Percentiles rank a stretch among this genome's conserved stretches.
phyloP scores from a whole-genome alignment of 257 asterid species.

The Solanum clarkiae region DNA sequence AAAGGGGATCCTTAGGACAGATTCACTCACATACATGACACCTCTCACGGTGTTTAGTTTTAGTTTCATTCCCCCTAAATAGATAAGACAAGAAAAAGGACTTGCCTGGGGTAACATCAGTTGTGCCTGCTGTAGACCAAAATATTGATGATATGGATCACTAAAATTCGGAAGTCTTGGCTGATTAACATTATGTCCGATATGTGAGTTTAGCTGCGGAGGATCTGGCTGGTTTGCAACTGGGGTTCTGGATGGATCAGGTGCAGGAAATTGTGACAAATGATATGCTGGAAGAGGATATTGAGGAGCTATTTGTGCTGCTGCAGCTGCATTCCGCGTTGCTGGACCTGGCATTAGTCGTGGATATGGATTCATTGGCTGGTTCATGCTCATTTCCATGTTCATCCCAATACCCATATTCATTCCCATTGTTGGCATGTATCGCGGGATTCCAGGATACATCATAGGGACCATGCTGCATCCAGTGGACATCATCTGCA shows the following conservation, averaged over 20 bases:
- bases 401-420: conserved; percentile 23
- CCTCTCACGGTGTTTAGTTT: background rate
- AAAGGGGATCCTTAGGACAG: background rate
- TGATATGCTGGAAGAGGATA: conserved; percentile 46
- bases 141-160: conserved; percentile 18
- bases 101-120: conserved; percentile 17
- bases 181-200: conserved; percentile 5
- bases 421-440: conserved; percentile 17
- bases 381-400: conserved; percentile 51
- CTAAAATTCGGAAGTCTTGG: conserved; percentile 3
- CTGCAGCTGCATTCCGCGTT: conserved; percentile 30
- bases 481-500: conserved; percentile 42
- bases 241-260: conserved; percentile 34
- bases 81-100: background rate
- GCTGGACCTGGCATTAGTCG: conserved; percentile 33
- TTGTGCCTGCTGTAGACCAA: conserved; percentile 20
- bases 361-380: conserved; percentile 45
- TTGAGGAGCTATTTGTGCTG: conserved; percentile 33
- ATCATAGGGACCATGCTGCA: conserved; percentile 30
- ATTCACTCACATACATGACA: background rate
- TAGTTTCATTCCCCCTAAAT: background rate
- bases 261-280: conserved; percentile 29
- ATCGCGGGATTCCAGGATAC: conserved; percentile 29
- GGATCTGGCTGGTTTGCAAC: conserved; percentile 11
- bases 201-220: conserved; percentile 6